phyloP scores from a whole-genome alignment of 208 protist species.

The Trypanosoma caninum region DNA sequence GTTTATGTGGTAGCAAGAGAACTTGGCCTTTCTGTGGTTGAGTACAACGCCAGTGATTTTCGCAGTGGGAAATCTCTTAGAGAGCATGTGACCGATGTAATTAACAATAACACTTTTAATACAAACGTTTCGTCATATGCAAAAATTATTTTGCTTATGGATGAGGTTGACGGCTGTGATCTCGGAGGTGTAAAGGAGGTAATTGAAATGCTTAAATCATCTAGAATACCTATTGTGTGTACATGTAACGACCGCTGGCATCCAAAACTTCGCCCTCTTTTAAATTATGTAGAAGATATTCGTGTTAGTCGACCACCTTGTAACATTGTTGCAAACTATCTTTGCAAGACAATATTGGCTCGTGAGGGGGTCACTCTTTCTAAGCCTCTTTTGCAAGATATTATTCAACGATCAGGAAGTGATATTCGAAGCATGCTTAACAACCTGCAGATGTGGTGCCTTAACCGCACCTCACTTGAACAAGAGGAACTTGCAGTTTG shows the following conservation, averaged over 20 bases:
- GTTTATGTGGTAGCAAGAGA: slow-evolving; percentile 90
- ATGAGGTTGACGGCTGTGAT: slow-evolving; percentile 99
- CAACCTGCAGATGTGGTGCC: slow-evolving; percentile 94
- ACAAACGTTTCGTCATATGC: slow-evolving; percentile 49
- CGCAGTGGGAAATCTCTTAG: slow-evolving; percentile 93
- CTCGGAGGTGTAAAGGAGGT: slow-evolving; percentile 96
- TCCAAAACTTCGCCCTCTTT: slow-evolving; percentile 92
- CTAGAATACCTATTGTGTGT: slow-evolving; percentile 96
- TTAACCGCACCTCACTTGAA: slow-evolving; percentile 45
- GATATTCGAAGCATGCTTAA: slow-evolving; percentile 98
- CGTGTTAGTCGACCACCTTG: slow-evolving; percentile 88
- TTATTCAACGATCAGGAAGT: slow-evolving; percentile 86
- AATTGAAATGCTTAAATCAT: slow-evolving; percentile 94
- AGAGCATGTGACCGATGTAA: slow-evolving; percentile 70
- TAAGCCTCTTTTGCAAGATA: slow-evolving; percentile 78
- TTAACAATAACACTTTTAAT: slow-evolving; percentile 82
- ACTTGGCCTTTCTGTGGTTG: slow-evolving; percentile 91
- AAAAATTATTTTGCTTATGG: slow-evolving; percentile 96
- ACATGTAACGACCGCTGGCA: slow-evolving; percentile 98
- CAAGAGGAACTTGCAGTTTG: slow-evolving; percentile 64
- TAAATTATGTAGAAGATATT: slow-evolving; percentile 96
- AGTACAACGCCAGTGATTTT: slow-evolving; percentile 99
- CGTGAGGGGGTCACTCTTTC: slow-evolving; percentile 90
- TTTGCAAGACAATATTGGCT: slow-evolving; percentile 86
- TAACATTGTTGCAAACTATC: slow-evolving; percentile 82